Evolutionary conservation across 2,329 filamentous ascomycete genomes (phyloP), one percentile per base, ranked within the genome.

Genomic region (Achaetomium macrosporum): DNA sequence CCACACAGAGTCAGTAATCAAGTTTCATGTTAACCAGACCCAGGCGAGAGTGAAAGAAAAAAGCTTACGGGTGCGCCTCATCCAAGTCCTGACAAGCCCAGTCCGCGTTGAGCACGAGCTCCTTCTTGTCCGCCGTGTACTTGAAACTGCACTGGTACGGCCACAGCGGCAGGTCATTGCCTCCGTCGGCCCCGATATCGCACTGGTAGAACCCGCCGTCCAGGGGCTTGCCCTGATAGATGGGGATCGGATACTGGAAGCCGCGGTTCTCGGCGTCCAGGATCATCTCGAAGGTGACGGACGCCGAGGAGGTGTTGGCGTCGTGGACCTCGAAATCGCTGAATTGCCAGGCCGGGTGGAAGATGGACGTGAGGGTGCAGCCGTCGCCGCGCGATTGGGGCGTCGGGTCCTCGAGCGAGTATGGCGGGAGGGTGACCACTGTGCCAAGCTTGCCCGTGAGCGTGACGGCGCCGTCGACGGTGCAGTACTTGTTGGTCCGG

Each of bases 41-140:
- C 10, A 42, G 5, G 16, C 17, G 20, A 19, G 25, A 13, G 6
- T 44, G 10, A 44, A 30, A 12, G 11, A 8, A 42, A 55, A 19
- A 19, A 16, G 2, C 61, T 29, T 39, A 64, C 62, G 58, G 60
- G 45, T 61, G 50, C n/a, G 41, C 49, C 2, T 20, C 17, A 51
- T 64, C 61, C 44, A 63, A 37, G 37, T 64, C 61, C 15, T 25
- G 54, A 51, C 61, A 64, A 33, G 50, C 52, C 62, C 62, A 64
- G 25, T 61, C 53, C 1, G 58, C 59, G 39, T 55, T 47, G 16
- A 63, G 3, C n/a, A 25, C 48, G n/a, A 63, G 37, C 43, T 51
- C 40, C 43, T 53, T 58, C 1, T 43, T 39, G 4, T 35, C 52
- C 2, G 17, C 13, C 20, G 54, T 39, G 40, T 60, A 63, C 30